Conservation (phyloP, 306 rosid species). For the Sicyos edulis region DNA sequence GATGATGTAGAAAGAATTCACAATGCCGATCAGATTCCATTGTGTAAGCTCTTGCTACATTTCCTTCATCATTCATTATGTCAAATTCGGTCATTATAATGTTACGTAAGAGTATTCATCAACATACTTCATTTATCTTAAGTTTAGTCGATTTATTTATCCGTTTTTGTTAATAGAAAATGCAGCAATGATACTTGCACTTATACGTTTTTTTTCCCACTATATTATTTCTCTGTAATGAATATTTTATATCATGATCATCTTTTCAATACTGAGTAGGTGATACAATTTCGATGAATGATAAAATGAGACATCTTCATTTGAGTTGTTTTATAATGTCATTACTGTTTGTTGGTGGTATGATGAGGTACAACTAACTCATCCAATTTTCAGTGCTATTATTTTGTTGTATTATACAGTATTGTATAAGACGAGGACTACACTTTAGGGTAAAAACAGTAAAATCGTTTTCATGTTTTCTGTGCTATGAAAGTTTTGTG, state of each 20-base stretch:
- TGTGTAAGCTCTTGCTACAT: slow-evolving; percentile 20
- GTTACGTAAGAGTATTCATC: not conserved
- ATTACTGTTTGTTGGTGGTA: not conserved
- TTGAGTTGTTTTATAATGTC: not conserved
- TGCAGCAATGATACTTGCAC: not conserved
- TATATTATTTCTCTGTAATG: not conserved
- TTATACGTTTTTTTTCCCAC: not conserved
- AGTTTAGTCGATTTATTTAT: not conserved
- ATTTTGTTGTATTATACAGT: not conserved
- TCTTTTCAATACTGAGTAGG: not conserved
- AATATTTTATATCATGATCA: not conserved
- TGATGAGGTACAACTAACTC: not conserved
- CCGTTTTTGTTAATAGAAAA: slow-evolving; percentile 11
- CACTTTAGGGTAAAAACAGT: not conserved
- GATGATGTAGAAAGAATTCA: slow-evolving; percentile 10
- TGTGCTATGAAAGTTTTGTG: not conserved
- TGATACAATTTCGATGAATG: not conserved
- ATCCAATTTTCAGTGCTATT: not conserved
- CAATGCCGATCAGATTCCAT: slow-evolving; percentile 14
- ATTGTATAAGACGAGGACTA: not conserved
- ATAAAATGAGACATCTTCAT: not conserved
- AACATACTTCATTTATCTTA: not conserved
- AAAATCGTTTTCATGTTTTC: not conserved
- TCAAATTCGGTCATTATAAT: slow-evolving; percentile 3
- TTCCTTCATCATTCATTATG: slow-evolving; percentile 10